Conservation (phyloP, 129 eudicot species). For the Artemisia argyi region DNA sequence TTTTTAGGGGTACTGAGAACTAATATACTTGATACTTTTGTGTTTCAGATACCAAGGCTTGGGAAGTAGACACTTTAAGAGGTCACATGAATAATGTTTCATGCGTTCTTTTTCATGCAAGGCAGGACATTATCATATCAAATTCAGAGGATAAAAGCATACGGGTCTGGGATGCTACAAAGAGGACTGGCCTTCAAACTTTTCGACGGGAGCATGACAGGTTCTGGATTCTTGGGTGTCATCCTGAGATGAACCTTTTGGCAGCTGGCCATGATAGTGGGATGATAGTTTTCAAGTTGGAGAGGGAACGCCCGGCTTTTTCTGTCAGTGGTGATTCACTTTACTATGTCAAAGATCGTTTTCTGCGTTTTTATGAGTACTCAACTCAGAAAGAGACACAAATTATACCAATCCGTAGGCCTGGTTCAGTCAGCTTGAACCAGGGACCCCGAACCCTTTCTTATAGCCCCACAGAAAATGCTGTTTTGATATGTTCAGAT, state of each 20-base stretch:
- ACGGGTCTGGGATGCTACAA: slow-evolving; percentile 58
- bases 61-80: slow-evolving; percentile 87
- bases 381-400: slow-evolving; percentile 72
- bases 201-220: slow-evolving; percentile 57
- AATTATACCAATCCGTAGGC: slow-evolving; percentile 68
- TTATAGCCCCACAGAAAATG: slow-evolving; percentile 75
- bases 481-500: slow-evolving; percentile 65
- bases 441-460: slow-evolving; percentile 69
- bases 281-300: slow-evolving; percentile 77
- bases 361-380: slow-evolving; percentile 60
- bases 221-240: slow-evolving; percentile 53
- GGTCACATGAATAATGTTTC: slow-evolving; percentile 88
- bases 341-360: slow-evolving; percentile 66
- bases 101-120: slow-evolving; percentile 57
- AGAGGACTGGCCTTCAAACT: slow-evolving; percentile 55
- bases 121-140: slow-evolving; percentile 50
- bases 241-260: slow-evolving; percentile 56
- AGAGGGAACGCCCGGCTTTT: slow-evolving; percentile 77
- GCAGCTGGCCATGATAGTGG: slow-evolving; percentile 66
- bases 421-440: slow-evolving; percentile 69
- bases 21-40: neutral
- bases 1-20: too few relatives aligned
- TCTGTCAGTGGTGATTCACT: slow-evolving; percentile 63
- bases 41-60: slow-evolving; percentile 72
- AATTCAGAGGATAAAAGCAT: slow-evolving; percentile 56